phyloP scores from a whole-genome alignment of 768 basidiomycete genomes.

The Leucogyrophana mollusca region DNA sequence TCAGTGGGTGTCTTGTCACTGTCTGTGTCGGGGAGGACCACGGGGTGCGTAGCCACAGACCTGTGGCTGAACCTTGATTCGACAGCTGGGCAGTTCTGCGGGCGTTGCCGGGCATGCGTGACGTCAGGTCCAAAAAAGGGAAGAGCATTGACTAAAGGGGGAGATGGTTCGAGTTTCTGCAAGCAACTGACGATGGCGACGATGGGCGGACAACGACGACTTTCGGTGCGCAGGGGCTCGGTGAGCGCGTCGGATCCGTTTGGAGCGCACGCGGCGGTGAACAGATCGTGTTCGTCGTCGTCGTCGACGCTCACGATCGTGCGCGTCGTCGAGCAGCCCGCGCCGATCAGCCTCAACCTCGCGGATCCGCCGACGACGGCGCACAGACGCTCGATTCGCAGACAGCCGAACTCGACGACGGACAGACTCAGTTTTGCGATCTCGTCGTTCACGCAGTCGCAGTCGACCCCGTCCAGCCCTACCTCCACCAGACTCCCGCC shows the following conservation, averaged over 20 bases:
- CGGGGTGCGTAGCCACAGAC: slow-evolving; percentile 1
- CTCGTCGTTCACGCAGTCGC: slow-evolving; percentile 50
- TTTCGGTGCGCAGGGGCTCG: slow-evolving; percentile 66
- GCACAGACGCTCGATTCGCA: slow-evolving; percentile 30
- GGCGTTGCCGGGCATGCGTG: slow-evolving; percentile 13
- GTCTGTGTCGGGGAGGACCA: slow-evolving; percentile 8
- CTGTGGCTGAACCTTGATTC: slow-evolving; percentile 31
- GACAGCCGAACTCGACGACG: slow-evolving; percentile 24
- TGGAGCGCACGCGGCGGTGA: slow-evolving; percentile 51
- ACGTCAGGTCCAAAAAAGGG: no score
- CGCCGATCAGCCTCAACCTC: slow-evolving; percentile 18
- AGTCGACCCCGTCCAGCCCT: slow-evolving; percentile 5
- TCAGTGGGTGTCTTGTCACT: slow-evolving; percentile 34
- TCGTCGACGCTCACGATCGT: slow-evolving; percentile 75
- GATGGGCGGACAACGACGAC: slow-evolving; percentile 25
- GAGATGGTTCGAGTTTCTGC: no score
- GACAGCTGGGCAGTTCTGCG: slow-evolving; percentile 18
- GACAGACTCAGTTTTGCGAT: slow-evolving; percentile 62
- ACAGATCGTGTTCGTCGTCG: slow-evolving; percentile 53
- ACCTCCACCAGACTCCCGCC: slow-evolving; percentile 26
- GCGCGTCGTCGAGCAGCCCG: slow-evolving; percentile 45
- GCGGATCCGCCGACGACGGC: slow-evolving; percentile 24
- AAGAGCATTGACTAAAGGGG: no score
- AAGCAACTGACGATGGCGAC: no score
- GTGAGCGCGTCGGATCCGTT: slow-evolving; percentile 67